Evolutionary conservation across 305 asterid genomes (phyloP).

Genomic region (Withania somnifera): DNA sequence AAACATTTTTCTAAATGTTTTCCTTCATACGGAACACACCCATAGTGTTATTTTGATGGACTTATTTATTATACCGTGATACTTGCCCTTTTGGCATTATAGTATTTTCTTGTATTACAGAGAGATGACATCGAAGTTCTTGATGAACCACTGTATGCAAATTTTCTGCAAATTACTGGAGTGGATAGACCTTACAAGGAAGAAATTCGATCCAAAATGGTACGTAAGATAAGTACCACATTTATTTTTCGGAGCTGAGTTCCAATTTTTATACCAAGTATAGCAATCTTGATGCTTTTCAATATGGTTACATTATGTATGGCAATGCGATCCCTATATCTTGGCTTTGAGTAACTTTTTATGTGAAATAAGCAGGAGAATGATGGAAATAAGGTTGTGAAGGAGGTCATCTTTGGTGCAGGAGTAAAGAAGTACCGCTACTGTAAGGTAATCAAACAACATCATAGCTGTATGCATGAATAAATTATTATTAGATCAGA

Average conservation of each 20-base stretch:
- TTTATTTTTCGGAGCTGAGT: background rate
- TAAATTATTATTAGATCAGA: background rate
- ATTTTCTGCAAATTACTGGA: constrained; percentile 48
- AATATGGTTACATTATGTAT: background rate
- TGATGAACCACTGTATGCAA: constrained; percentile 77
- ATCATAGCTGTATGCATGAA: background rate
- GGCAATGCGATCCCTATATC: background rate
- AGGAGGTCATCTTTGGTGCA: constrained; percentile 51
- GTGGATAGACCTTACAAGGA: constrained; percentile 63
- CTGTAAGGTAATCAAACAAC: constrained; percentile 51
- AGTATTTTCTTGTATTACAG: constrained; percentile 25
- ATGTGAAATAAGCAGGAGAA: constrained; percentile 41
- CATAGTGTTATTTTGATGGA: background rate
- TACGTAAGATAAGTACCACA: constrained; percentile 7
- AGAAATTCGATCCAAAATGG: constrained; percentile 41
- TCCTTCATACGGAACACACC: too few species aligned
- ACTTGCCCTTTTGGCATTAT: background rate
- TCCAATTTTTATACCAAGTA: background rate
- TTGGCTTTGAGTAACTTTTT: background rate
- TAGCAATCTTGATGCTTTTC: background rate
- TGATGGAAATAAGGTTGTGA: constrained; percentile 73
- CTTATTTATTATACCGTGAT: background rate
- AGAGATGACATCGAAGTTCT: constrained; percentile 80
- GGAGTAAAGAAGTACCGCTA: constrained; percentile 64
- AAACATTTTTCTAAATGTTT: too few species aligned